Conservation (phyloP, 805 yeast species). For the Saturnispora besseyi region DNA sequence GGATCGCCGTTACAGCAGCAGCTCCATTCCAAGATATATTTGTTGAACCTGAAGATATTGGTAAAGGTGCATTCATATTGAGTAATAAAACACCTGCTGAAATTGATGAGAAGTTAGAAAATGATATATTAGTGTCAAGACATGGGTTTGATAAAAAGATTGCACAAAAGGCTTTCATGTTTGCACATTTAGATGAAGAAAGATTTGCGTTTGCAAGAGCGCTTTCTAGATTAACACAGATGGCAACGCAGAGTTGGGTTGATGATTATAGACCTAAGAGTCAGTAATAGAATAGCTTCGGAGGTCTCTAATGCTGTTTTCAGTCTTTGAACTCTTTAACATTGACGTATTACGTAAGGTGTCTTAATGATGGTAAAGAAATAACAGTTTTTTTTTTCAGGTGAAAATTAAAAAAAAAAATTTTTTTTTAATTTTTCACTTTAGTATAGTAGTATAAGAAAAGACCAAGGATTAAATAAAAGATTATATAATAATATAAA, state of each 20-base stretch:
- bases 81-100: conserved; percentile 22
- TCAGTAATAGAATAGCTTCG: not conserved
- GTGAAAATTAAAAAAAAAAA: not conserved
- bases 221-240: conserved; percentile 78
- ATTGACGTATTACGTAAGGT: not conserved
- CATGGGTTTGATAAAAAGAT: conserved; percentile 70
- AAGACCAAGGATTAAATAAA: not conserved
- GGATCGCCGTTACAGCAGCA: conserved; percentile 82
- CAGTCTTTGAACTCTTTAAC: not conserved
- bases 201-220: conserved; percentile 96
- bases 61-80: conserved; percentile 35
- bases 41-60: conserved; percentile 66
- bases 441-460: not conserved
- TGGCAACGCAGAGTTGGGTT: conserved; percentile 92
- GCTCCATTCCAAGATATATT: conserved; percentile 78
- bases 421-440: conserved; percentile 3
- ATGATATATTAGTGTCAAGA: conserved; percentile 57
- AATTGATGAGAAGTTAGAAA: conserved; percentile 27
- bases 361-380: too few species aligned
- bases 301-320: too few species aligned
- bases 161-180: conserved; percentile 65
- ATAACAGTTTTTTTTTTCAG: not conserved
- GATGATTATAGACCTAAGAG: conserved; percentile 28
- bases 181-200: conserved; percentile 82
- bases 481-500: not conserved